These are phyloP conservation scores for Agaricales sp. DNA, from an alignment of 1,284 basidiomycete genomes.

Conservation along the genomic window DNA sequence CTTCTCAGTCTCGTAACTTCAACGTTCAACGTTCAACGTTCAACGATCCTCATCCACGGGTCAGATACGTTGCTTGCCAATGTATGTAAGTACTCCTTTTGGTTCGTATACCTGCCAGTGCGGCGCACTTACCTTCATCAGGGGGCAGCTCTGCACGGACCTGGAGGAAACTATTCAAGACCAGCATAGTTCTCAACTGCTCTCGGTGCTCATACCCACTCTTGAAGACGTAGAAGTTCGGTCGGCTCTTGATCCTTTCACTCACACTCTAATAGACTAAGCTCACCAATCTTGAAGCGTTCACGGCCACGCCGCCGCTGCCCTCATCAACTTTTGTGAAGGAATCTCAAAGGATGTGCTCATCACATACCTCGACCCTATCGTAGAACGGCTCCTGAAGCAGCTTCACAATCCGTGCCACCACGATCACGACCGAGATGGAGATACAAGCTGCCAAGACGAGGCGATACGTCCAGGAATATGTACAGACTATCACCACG, in stretches of 20 bases:
- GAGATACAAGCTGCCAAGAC: not conserved
- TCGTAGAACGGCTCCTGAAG: constrained; percentile 61
- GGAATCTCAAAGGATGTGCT: constrained; percentile 66
- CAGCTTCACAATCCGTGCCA: constrained; percentile 40
- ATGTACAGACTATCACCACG: constrained; percentile 76
- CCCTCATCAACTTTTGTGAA: constrained; percentile 85
- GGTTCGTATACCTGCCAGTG: not conserved
- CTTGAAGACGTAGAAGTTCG: constrained; percentile 68
- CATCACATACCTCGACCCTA: constrained; percentile 64
- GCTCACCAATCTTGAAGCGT: constrained; percentile 36
- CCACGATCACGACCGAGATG: constrained; percentile 4
- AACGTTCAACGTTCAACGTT: no score
- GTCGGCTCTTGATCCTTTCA: constrained; percentile 26
- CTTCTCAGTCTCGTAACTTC: constrained; percentile 56
- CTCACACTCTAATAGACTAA: not conserved
- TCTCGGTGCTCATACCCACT: constrained; percentile 60
- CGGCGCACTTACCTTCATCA: constrained; percentile 19
- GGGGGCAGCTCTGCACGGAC: constrained; percentile 77
- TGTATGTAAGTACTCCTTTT: constrained; percentile 53
- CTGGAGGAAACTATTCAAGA: constrained; percentile 73
- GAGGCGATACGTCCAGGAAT: constrained; percentile 63
- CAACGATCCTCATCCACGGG: constrained; percentile 68
- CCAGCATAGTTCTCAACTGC: constrained; percentile 55
- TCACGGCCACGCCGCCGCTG: constrained; percentile 75
- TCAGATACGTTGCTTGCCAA: constrained; percentile 78